Evolutionary conservation across 1,139 yeast species (phyloP).

Genomic region (Suhomyces panamericanus): DNA sequence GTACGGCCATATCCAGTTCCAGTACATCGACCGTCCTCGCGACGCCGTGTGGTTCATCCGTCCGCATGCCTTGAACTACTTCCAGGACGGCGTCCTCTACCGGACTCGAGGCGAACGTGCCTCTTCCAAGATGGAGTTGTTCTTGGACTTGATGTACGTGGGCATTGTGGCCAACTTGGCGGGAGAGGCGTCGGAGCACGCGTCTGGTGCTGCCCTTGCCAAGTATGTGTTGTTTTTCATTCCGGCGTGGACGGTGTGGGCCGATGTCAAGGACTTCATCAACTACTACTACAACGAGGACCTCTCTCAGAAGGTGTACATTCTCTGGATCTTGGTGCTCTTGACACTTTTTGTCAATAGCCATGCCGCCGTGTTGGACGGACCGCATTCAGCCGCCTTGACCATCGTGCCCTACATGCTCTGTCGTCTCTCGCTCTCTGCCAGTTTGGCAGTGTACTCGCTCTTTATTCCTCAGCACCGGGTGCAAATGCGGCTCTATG

Average conservation of each 20-base stretch:
- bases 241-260: slow-evolving; percentile 67
- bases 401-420: slow-evolving; percentile 50
- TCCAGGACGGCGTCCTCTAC: slow-evolving; percentile 56
- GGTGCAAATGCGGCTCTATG: slow-evolving; percentile 49
- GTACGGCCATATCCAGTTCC: slow-evolving; percentile 52
- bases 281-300: slow-evolving; percentile 67
- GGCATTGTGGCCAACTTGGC: slow-evolving; percentile 66
- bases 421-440: slow-evolving; percentile 43
- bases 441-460: slow-evolving; percentile 45
- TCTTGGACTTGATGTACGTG: slow-evolving; percentile 62
- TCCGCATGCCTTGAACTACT: slow-evolving; percentile 64
- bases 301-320: slow-evolving; percentile 52
- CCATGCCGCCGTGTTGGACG: slow-evolving; percentile 38
- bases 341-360: slow-evolving; percentile 56
- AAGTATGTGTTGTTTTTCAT: slow-evolving; percentile 53
- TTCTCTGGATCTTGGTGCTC: slow-evolving; percentile 54
- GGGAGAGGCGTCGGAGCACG: slow-evolving; percentile 51
- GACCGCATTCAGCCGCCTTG: slow-evolving; percentile 40
- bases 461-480: slow-evolving; percentile 55
- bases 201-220: slow-evolving; percentile 48
- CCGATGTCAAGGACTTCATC: slow-evolving; percentile 63
- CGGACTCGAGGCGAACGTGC: slow-evolving; percentile 58
- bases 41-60: slow-evolving; percentile 47
- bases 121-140: slow-evolving; percentile 55
- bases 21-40: slow-evolving; percentile 48